Evolutionary conservation across 495 filamentous ascomycete genomes (phyloP).

Genomic region (Trypethelium eluteriae): DNA sequence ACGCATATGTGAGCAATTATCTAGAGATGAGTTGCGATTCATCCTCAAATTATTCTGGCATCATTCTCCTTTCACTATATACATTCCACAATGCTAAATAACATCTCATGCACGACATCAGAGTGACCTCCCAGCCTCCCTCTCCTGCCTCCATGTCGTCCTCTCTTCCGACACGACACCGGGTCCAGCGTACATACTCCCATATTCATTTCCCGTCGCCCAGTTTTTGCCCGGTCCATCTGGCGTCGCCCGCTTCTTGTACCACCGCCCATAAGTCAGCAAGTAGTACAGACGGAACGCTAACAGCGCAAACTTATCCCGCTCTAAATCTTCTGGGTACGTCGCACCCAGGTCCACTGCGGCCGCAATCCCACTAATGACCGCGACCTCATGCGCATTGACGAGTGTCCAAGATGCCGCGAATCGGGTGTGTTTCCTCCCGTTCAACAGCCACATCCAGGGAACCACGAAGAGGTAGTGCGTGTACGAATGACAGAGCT

Average conservation of each 20-base stretch:
- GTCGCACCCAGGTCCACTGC: slow-evolving; percentile 68
- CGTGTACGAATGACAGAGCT: slow-evolving; percentile 72
- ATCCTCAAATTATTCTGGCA: too few relatives aligned
- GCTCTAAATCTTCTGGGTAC: slow-evolving; percentile 57
- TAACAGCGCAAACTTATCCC: slow-evolving; percentile 37
- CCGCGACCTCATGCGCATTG: slow-evolving; percentile 78
- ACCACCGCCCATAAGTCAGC: slow-evolving; percentile 36
- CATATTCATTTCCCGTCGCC: slow-evolving; percentile 45
- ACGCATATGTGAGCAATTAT: not conserved
- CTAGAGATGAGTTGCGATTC: too few relatives aligned
- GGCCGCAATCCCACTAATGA: slow-evolving; percentile 69
- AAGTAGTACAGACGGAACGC: slow-evolving; percentile 37
- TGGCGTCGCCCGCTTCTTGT: slow-evolving; percentile 35
- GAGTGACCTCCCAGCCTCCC: slow-evolving; percentile 27
- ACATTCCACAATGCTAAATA: not conserved
- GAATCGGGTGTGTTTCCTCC: slow-evolving; percentile 57
- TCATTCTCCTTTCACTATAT: not conserved
- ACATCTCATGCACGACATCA: not conserved
- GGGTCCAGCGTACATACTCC: slow-evolving; percentile 47
- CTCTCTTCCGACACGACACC: slow-evolving; percentile 42
- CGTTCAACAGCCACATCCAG: slow-evolving; percentile 75
- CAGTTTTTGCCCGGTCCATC: slow-evolving; percentile 39
- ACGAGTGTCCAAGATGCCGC: slow-evolving; percentile 75
- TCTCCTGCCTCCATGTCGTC: slow-evolving; percentile 44
- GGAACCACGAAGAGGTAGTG: slow-evolving; percentile 73